Percentiles rank a stretch among this genome's conserved stretches.
phyloP scores from a whole-genome alignment of 306 rosid species.

The Vigna reflexopilosa region DNA sequence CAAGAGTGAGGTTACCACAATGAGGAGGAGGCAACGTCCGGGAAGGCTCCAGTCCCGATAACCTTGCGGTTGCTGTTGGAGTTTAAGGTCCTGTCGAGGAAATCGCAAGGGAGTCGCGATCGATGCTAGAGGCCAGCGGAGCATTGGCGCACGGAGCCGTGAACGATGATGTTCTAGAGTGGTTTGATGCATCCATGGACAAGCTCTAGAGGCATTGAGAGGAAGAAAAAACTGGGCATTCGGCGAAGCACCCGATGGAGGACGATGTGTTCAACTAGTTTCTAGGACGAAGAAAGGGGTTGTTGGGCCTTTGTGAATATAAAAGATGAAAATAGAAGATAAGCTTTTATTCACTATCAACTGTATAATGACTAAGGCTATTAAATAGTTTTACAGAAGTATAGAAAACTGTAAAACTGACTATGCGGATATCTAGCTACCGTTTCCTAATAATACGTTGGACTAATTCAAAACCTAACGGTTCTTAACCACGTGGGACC shows the following conservation, averaged over 20 bases:
- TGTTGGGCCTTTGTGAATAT: background rate
- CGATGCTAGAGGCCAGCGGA: slow-evolving; percentile 68
- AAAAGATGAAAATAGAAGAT: too few species aligned
- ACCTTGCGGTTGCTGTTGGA: slow-evolving; percentile 4
- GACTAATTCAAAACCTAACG: too few species aligned
- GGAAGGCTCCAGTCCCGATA: too few species aligned
- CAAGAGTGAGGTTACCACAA: too few species aligned
- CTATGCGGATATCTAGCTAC: too few species aligned
- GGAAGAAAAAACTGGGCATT: slow-evolving; percentile 57
- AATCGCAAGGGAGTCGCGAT: slow-evolving; percentile 59
- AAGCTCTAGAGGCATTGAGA: slow-evolving; percentile 62
- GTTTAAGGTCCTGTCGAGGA: slow-evolving; percentile 62
- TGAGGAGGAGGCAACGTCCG: too few species aligned
- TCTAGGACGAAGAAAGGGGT: slow-evolving; percentile 59
- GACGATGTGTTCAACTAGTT: slow-evolving; percentile 73
- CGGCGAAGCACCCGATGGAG: slow-evolving; percentile 23
- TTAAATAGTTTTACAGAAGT: too few species aligned
- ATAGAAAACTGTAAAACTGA: too few species aligned
- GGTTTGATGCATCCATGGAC: slow-evolving; percentile 61
- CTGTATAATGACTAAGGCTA: too few species aligned
- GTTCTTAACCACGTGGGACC: too few species aligned
- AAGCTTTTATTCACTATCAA: too few species aligned
- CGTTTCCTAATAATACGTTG: too few species aligned
- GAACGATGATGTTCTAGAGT: slow-evolving; percentile 75
- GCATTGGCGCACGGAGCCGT: slow-evolving; percentile 48